Conservation (phyloP, 2,329 filamentous ascomycete species). For the Penicillium brevicompactum region DNA sequence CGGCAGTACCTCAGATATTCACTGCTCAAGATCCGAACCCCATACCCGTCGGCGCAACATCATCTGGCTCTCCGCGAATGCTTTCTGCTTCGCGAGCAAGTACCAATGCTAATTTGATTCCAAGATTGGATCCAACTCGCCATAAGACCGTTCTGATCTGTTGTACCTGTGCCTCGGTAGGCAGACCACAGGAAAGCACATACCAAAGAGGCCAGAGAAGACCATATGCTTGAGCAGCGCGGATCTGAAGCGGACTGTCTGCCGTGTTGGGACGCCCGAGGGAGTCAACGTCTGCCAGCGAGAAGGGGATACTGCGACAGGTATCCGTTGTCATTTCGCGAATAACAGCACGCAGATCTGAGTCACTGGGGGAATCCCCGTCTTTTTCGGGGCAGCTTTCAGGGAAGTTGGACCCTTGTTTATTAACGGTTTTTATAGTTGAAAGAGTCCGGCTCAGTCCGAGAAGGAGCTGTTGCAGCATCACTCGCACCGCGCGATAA, state of each 20-base stretch:
- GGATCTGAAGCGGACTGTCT: slow-evolving; percentile 22
- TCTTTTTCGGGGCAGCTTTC: neutral
- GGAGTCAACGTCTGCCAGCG: slow-evolving; percentile 34
- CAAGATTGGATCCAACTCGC: slow-evolving; percentile 33
- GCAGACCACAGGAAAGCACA: slow-evolving; percentile 34
- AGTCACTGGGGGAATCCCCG: slow-evolving; percentile 10
- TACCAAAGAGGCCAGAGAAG: slow-evolving; percentile 45
- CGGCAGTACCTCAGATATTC: neutral
- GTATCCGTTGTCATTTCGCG: slow-evolving; percentile 38
- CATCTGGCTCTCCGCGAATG: slow-evolving; percentile 3
- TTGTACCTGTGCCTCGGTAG: slow-evolving; percentile 31
- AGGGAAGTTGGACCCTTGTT: slow-evolving; percentile 1
- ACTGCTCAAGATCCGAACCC: neutral
- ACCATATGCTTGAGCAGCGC: slow-evolving; percentile 35
- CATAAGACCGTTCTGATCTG: slow-evolving; percentile 31
- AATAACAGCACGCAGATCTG: slow-evolving; percentile 22
- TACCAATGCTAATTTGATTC: slow-evolving; percentile 37
- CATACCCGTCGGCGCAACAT: neutral
- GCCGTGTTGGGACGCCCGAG: slow-evolving; percentile 28
- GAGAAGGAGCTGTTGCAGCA: slow-evolving; percentile 34
- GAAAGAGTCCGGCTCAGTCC: slow-evolving; percentile 25
- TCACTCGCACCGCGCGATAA: slow-evolving; percentile 38
- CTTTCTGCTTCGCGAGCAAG: slow-evolving; percentile 26
- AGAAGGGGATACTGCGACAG: slow-evolving; percentile 39
- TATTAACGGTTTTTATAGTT: slow-evolving; percentile 12